Evolutionary conservation across 257 asterid species (phyloP), one percentile per base, ranked within the genome.

Genomic region (Plantago major): DNA sequence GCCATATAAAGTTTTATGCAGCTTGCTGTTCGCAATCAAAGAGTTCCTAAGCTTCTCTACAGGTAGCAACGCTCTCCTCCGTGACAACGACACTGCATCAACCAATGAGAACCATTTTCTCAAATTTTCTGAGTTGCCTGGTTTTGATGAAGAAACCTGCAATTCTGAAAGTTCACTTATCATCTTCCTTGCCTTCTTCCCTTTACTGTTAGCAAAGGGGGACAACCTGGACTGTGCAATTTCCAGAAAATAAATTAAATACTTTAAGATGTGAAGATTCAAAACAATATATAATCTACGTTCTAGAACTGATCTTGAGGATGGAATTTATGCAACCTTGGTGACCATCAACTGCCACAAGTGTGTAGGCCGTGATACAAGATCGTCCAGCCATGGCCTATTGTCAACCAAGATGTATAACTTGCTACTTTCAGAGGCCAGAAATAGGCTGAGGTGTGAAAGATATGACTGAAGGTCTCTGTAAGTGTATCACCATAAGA

Each of bases 321-420:
- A 28, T 44, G 53, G 46, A 42, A 51, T 49, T 54, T 72, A 42
- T 78, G 69, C 72, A 75, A 93, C 99, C 97, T 93, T 89, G 49
- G 95, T 93, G 64, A 93, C 99, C 97, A 93, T 85, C 73, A 93
- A 71, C 73, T 89, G 97, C 99, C 97, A 89, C 65, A 87, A 78
- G 67, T 93, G 97, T 9, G 97, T 83, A 37, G 96, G 81, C 56
- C 86, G 76, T 42, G 95, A 83, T 46, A 70, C 89, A 18, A 82
- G 91, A 74, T 89, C 97, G 67, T 84, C 68, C 74, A 93, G 69
- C 99, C 97, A 93, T 46, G 99, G 99, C 66, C 85, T 78, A 60
- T 93, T 93, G 73, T 93, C 97, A 72, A 93, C 95, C 83, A 93
- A 77, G 77, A 93, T 79, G 67, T 78, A 93, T 64, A 85, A 43